Conservation (phyloP, 257 asterid species). For the Pogostemon cablin region DNA sequence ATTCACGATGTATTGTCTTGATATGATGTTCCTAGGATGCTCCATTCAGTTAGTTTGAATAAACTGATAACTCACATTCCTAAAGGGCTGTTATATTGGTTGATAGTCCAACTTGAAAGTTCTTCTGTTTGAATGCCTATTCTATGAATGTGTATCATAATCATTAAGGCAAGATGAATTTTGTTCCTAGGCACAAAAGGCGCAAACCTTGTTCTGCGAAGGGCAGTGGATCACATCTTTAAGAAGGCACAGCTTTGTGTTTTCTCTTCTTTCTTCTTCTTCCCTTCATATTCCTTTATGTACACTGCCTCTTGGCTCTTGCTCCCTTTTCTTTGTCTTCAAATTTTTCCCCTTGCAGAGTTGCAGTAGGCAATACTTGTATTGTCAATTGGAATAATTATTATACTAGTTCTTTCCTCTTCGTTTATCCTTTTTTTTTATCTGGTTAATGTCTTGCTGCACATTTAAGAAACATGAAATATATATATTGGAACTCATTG, state of each 20-base stretch:
- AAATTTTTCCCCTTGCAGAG: conserved; percentile 1
- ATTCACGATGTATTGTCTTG: not conserved
- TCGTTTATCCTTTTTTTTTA: not conserved
- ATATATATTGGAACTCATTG: too few relatives aligned
- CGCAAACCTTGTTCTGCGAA: not conserved
- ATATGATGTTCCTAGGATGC: not conserved
- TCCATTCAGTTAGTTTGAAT: not conserved
- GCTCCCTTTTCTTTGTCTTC: not conserved
- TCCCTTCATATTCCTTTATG: not conserved
- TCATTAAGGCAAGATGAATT: not conserved
- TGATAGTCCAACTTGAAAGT: conserved; percentile 1
- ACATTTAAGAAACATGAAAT: too few relatives aligned
- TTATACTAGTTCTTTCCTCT: not conserved
- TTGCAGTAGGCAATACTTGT: too few relatives aligned
- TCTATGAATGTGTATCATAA: not conserved
- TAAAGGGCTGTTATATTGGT: not conserved
- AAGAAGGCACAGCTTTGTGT: not conserved
- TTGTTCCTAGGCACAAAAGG: not conserved
- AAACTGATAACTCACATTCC: not conserved
- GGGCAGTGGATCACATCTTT: not conserved
- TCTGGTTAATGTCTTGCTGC: not conserved
- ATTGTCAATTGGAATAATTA: not conserved
- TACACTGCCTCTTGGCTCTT: not conserved
- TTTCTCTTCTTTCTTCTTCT: not conserved
- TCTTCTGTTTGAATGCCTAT: not conserved